Evolutionary conservation across 208 protist species (phyloP).

Genomic region (Leptomonas pyrrhocoris): DNA sequence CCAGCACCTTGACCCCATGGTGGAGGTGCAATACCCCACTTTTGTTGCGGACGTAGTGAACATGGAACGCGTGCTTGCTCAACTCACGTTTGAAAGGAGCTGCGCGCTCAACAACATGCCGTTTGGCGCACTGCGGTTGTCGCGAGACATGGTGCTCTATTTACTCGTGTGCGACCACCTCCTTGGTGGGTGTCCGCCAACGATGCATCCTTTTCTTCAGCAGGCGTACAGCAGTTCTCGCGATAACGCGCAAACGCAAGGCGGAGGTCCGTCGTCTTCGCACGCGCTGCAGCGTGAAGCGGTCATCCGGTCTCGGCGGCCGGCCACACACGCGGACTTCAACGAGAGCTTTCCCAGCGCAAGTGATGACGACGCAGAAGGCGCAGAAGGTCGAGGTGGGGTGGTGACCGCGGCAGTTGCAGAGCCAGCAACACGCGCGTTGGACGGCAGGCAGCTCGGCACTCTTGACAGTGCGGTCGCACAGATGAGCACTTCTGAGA

Average conservation of each 20-base stretch:
- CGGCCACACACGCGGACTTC: conserved; percentile 8
- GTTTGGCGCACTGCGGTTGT: conserved; percentile 44
- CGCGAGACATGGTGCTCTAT: conserved; percentile 57
- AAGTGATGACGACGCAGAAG: neutral
- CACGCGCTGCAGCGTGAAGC: neutral
- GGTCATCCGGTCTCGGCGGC: neutral
- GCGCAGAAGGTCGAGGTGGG: neutral
- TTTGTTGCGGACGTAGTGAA: conserved; percentile 27
- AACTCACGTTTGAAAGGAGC: conserved; percentile 28
- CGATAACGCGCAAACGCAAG: neutral
- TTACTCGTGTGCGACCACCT: conserved; percentile 74
- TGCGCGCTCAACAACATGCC: conserved; percentile 46
- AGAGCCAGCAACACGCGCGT: no score
- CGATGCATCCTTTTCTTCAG: conserved; percentile 75
- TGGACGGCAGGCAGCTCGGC: conserved; percentile 12
- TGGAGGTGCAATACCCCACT: conserved; percentile 52
- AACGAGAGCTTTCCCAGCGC: conserved; percentile 25
- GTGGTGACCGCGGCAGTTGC: neutral
- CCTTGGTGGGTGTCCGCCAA: conserved; percentile 68
- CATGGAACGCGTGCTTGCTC: conserved; percentile 29
- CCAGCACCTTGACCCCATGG: conserved; percentile 45
- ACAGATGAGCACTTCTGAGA: no score
- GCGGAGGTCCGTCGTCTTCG: neutral
- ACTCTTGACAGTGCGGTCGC: neutral
- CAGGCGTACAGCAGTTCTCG: conserved; percentile 3